These are phyloP conservation scores for Pichia gijzeniarum DNA, from an alignment of 805 yeast species.

Conservation along the genomic window DNA sequence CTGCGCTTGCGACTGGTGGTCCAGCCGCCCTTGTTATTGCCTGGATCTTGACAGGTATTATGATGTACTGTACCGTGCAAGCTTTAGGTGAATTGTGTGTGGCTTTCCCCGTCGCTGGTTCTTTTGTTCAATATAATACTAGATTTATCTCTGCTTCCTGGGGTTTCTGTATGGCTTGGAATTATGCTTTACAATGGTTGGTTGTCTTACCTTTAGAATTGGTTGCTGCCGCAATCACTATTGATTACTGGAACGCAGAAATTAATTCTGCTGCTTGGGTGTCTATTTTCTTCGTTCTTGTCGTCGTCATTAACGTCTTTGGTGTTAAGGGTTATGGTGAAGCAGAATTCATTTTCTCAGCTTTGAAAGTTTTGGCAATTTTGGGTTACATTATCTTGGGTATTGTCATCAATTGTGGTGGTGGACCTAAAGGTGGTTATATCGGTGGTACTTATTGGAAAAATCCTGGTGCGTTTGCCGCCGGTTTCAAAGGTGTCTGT, in stretches of 20 bases:
- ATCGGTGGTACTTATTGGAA: conserved; percentile 57
- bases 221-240: conserved; percentile 48
- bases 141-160: conserved; percentile 52
- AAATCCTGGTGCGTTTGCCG: conserved; percentile 51
- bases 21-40: conserved; percentile 67
- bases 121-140: conserved; percentile 53
- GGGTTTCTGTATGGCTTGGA: conserved; percentile 60
- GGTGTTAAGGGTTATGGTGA: conserved; percentile 69
- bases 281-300: conserved; percentile 45
- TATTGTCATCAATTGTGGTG: conserved; percentile 53
- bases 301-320: conserved; percentile 47
- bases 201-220: conserved; percentile 49
- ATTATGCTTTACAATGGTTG: conserved; percentile 50
- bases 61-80: conserved; percentile 58
- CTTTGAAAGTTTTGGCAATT: conserved; percentile 51
- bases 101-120: conserved; percentile 58
- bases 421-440: conserved; percentile 53
- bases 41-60: conserved; percentile 50
- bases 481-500: conserved; percentile 57
- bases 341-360: conserved; percentile 53
- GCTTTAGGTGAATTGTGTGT: conserved; percentile 61
- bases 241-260: conserved; percentile 40
- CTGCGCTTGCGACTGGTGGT: conserved; percentile 57
- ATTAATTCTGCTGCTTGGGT: conserved; percentile 51
- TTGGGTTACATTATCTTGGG: conserved; percentile 52